phyloP scores from a whole-genome alignment of 2,329 filamentous ascomycete genomes.

The Exophiala spinifera region DNA sequence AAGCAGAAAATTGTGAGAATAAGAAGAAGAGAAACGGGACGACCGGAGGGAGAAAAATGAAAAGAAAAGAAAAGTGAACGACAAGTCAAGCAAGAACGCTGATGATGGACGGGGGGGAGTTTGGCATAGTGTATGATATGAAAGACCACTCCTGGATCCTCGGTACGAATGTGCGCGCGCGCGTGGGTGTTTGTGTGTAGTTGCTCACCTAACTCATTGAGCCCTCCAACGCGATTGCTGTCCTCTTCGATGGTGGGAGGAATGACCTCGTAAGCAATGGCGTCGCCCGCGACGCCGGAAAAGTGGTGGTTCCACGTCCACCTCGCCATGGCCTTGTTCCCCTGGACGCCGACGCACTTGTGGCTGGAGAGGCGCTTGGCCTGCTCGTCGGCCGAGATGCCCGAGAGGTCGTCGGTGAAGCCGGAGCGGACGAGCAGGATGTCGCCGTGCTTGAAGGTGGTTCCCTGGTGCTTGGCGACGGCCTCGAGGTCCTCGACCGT shows the following conservation, averaged over 20 bases:
- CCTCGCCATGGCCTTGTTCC: slow-evolving; percentile 47
- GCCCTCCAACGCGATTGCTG: slow-evolving; percentile 23
- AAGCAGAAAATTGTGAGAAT: slow-evolving; percentile 4
- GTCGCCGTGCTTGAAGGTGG: slow-evolving; percentile 58
- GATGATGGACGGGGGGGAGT: not conserved
- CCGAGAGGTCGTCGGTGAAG: slow-evolving; percentile 57
- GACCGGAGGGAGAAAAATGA: too few relatives aligned
- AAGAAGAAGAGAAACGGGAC: not conserved
- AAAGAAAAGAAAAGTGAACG: too few relatives aligned
- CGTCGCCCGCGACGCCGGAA: slow-evolving; percentile 56
- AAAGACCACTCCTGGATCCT: too few relatives aligned
- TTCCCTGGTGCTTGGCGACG: slow-evolving; percentile 51
- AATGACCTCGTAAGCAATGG: slow-evolving; percentile 54
- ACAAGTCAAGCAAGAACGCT: too few relatives aligned
- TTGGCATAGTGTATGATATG: not conserved
- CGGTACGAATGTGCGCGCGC: too few relatives aligned
- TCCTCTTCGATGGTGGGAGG: slow-evolving; percentile 35
- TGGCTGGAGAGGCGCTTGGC: slow-evolving; percentile 29
- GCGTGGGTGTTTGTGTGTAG: too few relatives aligned
- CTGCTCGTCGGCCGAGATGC: slow-evolving; percentile 39
- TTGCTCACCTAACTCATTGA: slow-evolving; percentile 41
- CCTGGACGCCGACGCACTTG: slow-evolving; percentile 51
- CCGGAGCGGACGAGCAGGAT: slow-evolving; percentile 65
- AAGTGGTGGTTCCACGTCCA: slow-evolving; percentile 61
- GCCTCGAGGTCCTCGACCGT: slow-evolving; percentile 60